Percentiles rank a stretch among this genome's conserved stretches.
phyloP scores from a whole-genome alignment of 768 basidiomycete genomes.

The Tulasnella sp. region DNA sequence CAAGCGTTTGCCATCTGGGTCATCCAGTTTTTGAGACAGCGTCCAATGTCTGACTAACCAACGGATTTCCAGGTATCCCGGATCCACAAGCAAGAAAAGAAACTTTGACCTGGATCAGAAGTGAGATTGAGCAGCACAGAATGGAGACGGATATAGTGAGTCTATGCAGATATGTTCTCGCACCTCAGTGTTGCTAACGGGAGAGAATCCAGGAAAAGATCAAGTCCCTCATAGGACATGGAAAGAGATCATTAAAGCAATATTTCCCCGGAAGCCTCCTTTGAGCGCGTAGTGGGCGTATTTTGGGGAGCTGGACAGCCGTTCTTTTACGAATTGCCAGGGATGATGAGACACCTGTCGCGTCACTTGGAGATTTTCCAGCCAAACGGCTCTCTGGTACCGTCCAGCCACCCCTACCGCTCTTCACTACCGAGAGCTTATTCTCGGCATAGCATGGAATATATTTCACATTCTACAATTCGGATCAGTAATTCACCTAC shows the following conservation, averaged over 20 bases:
- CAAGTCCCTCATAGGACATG: not conserved
- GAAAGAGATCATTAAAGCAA: not conserved
- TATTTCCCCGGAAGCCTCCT: not conserved
- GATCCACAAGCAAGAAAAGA: not conserved
- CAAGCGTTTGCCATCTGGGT: not conserved
- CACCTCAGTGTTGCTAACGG: not conserved
- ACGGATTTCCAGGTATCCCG: not conserved
- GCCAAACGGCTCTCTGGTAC: no score
- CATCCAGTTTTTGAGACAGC: not conserved
- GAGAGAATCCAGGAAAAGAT: not conserved
- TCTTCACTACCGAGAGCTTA: no score
- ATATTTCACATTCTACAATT: no score
- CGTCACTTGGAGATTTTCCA: no score
- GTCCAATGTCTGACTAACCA: not conserved
- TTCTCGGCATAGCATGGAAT: no score
- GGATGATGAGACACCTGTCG: no score
- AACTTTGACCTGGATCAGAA: not conserved
- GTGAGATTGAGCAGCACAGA: not conserved
- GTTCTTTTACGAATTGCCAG: no score
- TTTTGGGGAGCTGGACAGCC: no score
- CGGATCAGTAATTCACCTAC: no score
- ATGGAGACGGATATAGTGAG: not conserved
- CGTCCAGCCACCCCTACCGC: no score
- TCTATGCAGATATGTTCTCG: not conserved
- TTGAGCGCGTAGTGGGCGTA: no score